A percentile compares a stretch with the other conserved stretches of the same genome.
Conservation (phyloP, 2,329 filamentous ascomycete species). For the Aspergillus aculeatus region DNA sequence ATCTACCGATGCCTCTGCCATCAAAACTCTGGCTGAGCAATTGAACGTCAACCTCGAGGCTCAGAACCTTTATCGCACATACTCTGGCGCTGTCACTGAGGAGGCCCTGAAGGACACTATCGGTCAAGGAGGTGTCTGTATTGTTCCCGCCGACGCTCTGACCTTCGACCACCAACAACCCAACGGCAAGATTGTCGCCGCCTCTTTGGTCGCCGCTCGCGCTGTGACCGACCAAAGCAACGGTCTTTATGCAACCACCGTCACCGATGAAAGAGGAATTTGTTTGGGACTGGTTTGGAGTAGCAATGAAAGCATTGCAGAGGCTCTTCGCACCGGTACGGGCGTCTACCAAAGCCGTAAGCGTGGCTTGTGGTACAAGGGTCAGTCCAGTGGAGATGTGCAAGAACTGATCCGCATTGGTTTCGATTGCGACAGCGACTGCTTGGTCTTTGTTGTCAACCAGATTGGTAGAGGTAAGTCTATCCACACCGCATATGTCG, state of each 20-base stretch:
- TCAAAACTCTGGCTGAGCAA: constrained; percentile 42
- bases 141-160: constrained; percentile 69
- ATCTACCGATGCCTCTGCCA: constrained; percentile 32
- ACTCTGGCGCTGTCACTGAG: constrained; percentile 43
- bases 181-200: constrained; percentile 61
- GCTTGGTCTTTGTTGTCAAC: constrained; percentile 81
- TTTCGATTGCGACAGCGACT: constrained; percentile 91
- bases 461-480: constrained; percentile 72
- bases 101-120: constrained; percentile 50
- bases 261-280: constrained; percentile 81
- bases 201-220: constrained; percentile 68
- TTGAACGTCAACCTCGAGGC: constrained; percentile 40
- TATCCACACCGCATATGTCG: neutral
- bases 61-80: constrained; percentile 42
- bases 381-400: constrained; percentile 87
- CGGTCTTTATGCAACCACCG: constrained; percentile 82
- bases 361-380: constrained; percentile 94
- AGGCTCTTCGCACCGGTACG: constrained; percentile 75
- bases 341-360: constrained; percentile 97
- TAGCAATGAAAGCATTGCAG: constrained; percentile 82
- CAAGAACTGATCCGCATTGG: constrained; percentile 84
- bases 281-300: constrained; percentile 92
- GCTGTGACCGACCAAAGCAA: constrained; percentile 81
- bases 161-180: constrained; percentile 65
- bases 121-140: constrained; percentile 60